Percentiles rank a stretch among this genome's conserved stretches.
phyloP scores from a whole-genome alignment of 495 filamentous ascomycete genomes.

The Aspergillus diversus region DNA sequence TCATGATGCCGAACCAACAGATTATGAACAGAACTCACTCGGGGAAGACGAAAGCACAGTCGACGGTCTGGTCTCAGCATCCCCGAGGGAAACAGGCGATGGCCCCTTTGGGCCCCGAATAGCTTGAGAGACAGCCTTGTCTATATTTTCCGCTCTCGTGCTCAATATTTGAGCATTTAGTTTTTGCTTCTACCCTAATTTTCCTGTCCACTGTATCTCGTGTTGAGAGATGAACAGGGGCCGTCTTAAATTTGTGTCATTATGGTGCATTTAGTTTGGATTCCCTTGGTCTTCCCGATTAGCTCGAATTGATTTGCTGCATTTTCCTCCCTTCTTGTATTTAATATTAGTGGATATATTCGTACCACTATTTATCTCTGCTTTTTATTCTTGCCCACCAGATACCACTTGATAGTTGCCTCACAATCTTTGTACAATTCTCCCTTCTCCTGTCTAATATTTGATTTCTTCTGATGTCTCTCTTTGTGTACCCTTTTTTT shows the following conservation, averaged over 20 bases:
- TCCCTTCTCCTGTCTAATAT: constrained; percentile 12
- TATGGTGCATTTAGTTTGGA: constrained; percentile 18
- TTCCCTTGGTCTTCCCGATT: neutral
- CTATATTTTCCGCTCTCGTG: constrained; percentile 10
- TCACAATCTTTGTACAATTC: constrained; percentile 20
- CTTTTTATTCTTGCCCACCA: constrained; percentile 12
- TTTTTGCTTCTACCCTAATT: constrained; percentile 3
- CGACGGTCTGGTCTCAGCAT: constrained; percentile 44
- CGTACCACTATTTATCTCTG: constrained; percentile 1
- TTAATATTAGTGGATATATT: constrained; percentile 15
- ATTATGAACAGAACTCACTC: constrained; percentile 38
- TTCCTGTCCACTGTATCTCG: neutral
- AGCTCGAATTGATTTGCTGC: constrained; percentile 4
- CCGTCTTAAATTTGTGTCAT: constrained; percentile 20
- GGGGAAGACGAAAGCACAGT: constrained; percentile 48
- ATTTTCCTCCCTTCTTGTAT: constrained; percentile 16
- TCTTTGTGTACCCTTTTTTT: neutral
- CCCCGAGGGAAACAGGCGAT: constrained; percentile 35
- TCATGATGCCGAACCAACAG: constrained; percentile 63
- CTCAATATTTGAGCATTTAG: constrained; percentile 20
- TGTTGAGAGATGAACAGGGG: neutral
- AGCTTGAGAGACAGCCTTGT: constrained; percentile 24
- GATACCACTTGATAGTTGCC: constrained; percentile 25
- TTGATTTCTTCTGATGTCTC: constrained; percentile 4
- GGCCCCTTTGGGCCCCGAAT: constrained; percentile 47